Base-by-base conservation (phyloP, 2,329 filamentous ascomycete genomes). In the Alternaria dauci region DNA sequence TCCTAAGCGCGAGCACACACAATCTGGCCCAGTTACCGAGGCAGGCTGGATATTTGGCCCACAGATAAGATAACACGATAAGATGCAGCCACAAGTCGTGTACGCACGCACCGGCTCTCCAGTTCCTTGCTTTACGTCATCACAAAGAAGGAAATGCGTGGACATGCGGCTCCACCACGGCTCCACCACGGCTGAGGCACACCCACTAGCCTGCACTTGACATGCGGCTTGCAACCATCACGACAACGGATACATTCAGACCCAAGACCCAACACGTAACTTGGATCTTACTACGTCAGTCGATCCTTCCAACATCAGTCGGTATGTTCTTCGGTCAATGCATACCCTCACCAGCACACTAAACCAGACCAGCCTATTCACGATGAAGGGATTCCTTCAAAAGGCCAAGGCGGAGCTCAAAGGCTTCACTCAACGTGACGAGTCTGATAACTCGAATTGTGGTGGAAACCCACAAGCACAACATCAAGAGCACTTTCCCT, bases 381-480 rank as follows among this genome's bases (percentile, higher is more conserved):
- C 32, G 32, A 75, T 76, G 73, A 71, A 71, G 43, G 66, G 67
- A 28, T 64, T 76, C 44, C 44, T 74, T n/a, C 64, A 67, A 28
- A 76, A 71, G 58, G 70, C 71, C 9, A 76, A 73, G 64, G 63
- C 68, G 42, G 69, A 73, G 39, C 39, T 71, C 48, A 67, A 62
- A 41, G 56, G 52, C 44, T 54, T 65, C 20, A 38, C 61, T 14
- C 67, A 64, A 11, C 59, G 46, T 20, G 57, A 59, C 26, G 46
- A 23, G 20, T 46, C 48, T 36, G 6, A 28, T n/a, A 34, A 39
- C 26, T 34, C 25, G 25, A 43, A 14, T 8, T 39, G 38, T 11
- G 36, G 23, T 38, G 26, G 38, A 2, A 20, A 28, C 38, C 25
- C 50, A 28, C 48, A 58, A 11, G 12, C 20, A 28, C 59, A 59